Percentiles rank a stretch among this genome's conserved stretches.
These are phyloP conservation scores for Gentiana dahurica DNA, from an alignment of 257 asterid species.

Conservation along the genomic window DNA sequence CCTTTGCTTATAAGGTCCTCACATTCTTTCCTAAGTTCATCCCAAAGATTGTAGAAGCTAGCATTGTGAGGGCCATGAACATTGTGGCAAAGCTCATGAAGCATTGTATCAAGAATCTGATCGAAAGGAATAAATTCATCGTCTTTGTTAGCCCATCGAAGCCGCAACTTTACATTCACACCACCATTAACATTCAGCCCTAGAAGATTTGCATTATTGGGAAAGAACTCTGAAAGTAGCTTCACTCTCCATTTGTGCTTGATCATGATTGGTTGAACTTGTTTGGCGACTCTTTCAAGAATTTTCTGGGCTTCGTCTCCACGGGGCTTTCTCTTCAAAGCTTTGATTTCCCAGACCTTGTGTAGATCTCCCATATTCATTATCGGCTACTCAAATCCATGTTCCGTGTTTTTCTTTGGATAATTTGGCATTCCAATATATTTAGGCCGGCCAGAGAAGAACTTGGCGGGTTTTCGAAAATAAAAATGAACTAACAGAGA, in stretches of 20 bases:
- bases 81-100: slow-evolving; percentile 92
- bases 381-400: slow-evolving; percentile 14
- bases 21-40: slow-evolving; percentile 85
- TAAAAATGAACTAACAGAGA: not conserved
- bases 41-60: slow-evolving; percentile 91
- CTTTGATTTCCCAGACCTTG: slow-evolving; percentile 76
- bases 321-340: slow-evolving; percentile 64
- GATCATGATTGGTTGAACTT: slow-evolving; percentile 92
- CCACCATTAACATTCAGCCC: slow-evolving; percentile 87
- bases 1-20: slow-evolving; percentile 75
- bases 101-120: slow-evolving; percentile 87
- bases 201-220: slow-evolving; percentile 39
- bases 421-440: no score
- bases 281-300: slow-evolving; percentile 60
- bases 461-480: slow-evolving; percentile 3
- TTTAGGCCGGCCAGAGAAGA: no score
- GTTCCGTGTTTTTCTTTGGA: not conserved
- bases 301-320: slow-evolving; percentile 61
- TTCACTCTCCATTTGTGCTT: slow-evolving; percentile 93
- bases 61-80: slow-evolving; percentile 81
- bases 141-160: slow-evolving; percentile 57
- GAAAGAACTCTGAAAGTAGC: slow-evolving; percentile 80
- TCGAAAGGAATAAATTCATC: slow-evolving; percentile 63
- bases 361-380: slow-evolving; percentile 64
- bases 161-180: slow-evolving; percentile 70